Evolutionary conservation across 257 asterid genomes (phyloP), one percentile per base, ranked within the genome.

Genomic region (Cynanchum wilfordii): DNA sequence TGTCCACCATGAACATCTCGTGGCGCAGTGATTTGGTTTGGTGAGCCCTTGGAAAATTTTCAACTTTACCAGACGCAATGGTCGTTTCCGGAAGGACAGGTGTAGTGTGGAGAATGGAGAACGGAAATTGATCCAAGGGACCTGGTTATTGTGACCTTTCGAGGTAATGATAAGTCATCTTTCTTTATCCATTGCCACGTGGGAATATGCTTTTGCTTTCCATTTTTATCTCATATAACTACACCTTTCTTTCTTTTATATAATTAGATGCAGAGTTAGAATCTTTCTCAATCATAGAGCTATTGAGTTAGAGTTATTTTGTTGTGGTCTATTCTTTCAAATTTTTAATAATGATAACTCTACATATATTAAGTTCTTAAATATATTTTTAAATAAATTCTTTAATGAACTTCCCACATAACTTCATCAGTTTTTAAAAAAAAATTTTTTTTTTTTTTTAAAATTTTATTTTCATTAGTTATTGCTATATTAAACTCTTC

Each of bases 41-140:
- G n/a, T 60, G 5, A 29, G 66, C 33, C 19, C 4, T 27, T 57
- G 10, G 8, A 8, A 4, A 7, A 7, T 56, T 59, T 13, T 27
- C 13, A 12, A 29, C 36, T 33, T 60, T 29, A 27, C 15, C 5
- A 29, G 16, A 29, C 44, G 16, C 66, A 29, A 60, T 12, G 5
- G 66, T 25, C 66, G 11, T 24, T 40, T 12, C 8, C 12, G 4
- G 12, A 38, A 0, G 44, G 72, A 68, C 60, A 47, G 45, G n/a
- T 27, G 72, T 68, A 68, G 2, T 10, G 59, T 15, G 9, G 17
- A 15, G 72, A 68, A 50, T 16, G 58, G 73, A 69, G 44, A n/a
- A 8, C 1, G 30, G 44, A 17, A 40, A 36, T 51, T 30, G 73
- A 51, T 51, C 73, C 11, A 9, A 69, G 20, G 73, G 73, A 3